Conservation (phyloP, 768 basidiomycete genomes). For the Omphalotus guepiniiformis region DNA sequence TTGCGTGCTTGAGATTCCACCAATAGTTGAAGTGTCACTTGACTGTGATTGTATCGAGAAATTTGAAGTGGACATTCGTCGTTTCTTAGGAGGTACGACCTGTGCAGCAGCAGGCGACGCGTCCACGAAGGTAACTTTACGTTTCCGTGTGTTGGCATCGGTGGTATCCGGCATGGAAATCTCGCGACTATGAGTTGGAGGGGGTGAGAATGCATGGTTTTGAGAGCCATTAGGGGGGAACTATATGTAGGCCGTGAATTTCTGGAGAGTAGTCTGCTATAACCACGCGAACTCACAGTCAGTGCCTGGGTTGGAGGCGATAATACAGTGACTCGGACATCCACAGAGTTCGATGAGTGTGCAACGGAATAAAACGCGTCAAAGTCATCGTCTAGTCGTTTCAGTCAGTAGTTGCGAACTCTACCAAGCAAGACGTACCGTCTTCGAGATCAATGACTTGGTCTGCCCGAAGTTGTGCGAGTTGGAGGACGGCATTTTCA, state of each 20-base stretch:
- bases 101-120: neutral
- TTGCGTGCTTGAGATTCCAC: too few relatives aligned
- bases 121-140: conserved; percentile 1
- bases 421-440: conserved; percentile 35
- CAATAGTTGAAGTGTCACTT: too few relatives aligned
- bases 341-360: conserved; percentile 25
- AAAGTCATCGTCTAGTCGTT: conserved; percentile 66
- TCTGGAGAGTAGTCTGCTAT: too few relatives aligned
- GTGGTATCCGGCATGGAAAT: neutral
- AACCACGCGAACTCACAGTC: neutral
- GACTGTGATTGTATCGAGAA: too few relatives aligned
- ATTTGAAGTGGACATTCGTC: neutral
- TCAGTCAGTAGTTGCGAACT: conserved; percentile 5
- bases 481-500: conserved; percentile 27
- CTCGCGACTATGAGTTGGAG: neutral
- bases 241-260: too few relatives aligned
- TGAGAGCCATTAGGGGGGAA: too few relatives aligned
- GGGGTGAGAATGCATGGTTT: neutral
- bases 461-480: conserved; percentile 52
- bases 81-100: conserved; percentile 2
- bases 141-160: neutral
- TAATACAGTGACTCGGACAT: conserved; percentile 36
- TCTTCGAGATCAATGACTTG: conserved; percentile 68
- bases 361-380: conserved; percentile 60
- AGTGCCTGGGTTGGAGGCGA: neutral